phyloP scores from a whole-genome alignment of 441 rosid genomes.

The Bocquillonia castaneifolia region DNA sequence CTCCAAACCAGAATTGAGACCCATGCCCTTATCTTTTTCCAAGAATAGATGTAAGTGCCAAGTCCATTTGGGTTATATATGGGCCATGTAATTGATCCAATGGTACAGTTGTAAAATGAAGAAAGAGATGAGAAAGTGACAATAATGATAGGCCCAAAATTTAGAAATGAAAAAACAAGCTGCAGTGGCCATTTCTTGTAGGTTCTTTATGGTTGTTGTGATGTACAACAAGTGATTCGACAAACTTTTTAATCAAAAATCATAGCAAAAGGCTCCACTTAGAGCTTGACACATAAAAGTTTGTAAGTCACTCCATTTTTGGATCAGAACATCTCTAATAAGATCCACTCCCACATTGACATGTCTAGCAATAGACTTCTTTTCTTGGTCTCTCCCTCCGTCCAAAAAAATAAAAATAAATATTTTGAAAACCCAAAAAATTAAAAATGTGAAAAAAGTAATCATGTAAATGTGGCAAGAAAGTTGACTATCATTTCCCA shows the following conservation, averaged over 20 bases:
- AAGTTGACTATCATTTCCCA: conserved; percentile 39
- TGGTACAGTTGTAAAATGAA: not conserved
- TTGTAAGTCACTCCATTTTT: not conserved
- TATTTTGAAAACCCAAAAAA: too few species aligned
- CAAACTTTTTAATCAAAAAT: not conserved
- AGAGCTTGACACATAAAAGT: not conserved
- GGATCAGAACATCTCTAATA: not conserved
- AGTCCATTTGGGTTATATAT: not conserved
- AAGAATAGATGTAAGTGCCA: not conserved
- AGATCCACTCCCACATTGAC: not conserved
- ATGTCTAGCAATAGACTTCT: not conserved
- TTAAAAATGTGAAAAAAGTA: conserved; percentile 9
- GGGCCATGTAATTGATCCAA: not conserved
- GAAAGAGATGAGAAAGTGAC: not conserved
- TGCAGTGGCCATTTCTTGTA: not conserved
- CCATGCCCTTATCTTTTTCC: too few species aligned
- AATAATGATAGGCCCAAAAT: not conserved
- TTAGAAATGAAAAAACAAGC: not conserved
- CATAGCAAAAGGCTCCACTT: not conserved
- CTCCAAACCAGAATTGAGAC: too few species aligned
- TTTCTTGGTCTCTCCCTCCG: too few species aligned
- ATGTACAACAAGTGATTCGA: not conserved
- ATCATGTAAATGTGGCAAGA: conserved; percentile 31
- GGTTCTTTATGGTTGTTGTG: not conserved
- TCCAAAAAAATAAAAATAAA: too few species aligned